These are phyloP conservation scores for Naganishia liquefaciens DNA, from an alignment of 1,284 basidiomycete genomes.

Conservation along the genomic window DNA sequence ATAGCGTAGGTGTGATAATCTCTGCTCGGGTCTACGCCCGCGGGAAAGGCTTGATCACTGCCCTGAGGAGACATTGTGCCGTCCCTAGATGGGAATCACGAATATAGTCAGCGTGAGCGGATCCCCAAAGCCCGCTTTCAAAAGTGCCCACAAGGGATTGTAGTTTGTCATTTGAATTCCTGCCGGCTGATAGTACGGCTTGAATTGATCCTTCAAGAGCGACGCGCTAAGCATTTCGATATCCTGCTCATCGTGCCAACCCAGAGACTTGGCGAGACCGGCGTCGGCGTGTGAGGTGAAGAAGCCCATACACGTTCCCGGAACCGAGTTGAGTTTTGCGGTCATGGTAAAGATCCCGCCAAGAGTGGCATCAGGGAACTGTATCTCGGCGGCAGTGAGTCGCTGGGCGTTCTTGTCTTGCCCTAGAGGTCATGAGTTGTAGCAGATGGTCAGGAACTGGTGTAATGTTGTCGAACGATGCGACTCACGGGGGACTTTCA, in stretches of 20 bases:
- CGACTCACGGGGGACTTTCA: slow-evolving; percentile 15
- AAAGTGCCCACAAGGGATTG: slow-evolving; percentile 24
- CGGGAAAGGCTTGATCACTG: slow-evolving; percentile 29
- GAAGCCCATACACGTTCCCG: slow-evolving; percentile 14
- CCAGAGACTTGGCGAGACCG: background rate
- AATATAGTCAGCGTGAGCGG: background rate
- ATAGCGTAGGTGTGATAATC: slow-evolving; percentile 36
- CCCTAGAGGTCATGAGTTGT: background rate
- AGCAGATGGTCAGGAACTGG: background rate
- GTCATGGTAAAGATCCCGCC: slow-evolving; percentile 16
- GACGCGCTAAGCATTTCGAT: slow-evolving; percentile 33
- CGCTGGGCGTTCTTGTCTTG: slow-evolving; percentile 17
- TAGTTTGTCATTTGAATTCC: slow-evolving; percentile 36
- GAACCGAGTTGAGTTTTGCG: slow-evolving; percentile 7
- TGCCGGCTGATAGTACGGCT: slow-evolving; percentile 26
- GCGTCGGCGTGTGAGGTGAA: slow-evolving; percentile 1
- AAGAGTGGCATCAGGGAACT: slow-evolving; percentile 10
- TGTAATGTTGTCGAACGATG: background rate
- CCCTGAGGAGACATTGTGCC: slow-evolving; percentile 14
- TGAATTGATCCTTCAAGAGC: slow-evolving; percentile 9
- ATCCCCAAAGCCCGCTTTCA: background rate
- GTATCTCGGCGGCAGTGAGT: slow-evolving; percentile 9
- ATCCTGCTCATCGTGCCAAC: slow-evolving; percentile 20
- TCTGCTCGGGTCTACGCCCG: slow-evolving; percentile 29
- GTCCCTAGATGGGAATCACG: background rate